These are phyloP conservation scores for Globisporangium canariense DNA, from an alignment of 352 stramenopile species.

Conservation along the genomic window DNA sequence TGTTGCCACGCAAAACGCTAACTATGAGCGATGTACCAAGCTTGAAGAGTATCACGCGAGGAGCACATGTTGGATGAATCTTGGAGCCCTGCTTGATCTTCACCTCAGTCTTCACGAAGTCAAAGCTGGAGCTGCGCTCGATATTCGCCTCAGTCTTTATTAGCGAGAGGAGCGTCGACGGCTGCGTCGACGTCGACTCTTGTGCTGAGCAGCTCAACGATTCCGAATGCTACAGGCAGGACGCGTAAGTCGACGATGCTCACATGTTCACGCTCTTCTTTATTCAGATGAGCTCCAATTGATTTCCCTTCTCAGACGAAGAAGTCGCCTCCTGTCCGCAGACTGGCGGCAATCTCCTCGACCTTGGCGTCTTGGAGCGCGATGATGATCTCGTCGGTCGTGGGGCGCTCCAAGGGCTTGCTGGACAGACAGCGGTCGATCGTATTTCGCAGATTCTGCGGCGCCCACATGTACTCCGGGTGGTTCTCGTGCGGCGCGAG, in stretches of 20 bases:
- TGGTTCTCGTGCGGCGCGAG: conserved; percentile 45
- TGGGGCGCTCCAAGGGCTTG: conserved; percentile 45
- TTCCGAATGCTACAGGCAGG: neutral
- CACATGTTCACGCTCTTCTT: no score
- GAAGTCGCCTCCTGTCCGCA: conserved; percentile 19
- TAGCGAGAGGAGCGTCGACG: neutral
- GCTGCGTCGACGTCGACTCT: no score
- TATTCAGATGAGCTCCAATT: no score
- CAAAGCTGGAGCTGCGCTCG: neutral
- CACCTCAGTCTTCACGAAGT: neutral
- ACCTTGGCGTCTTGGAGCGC: conserved; percentile 32
- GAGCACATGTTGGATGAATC: no score
- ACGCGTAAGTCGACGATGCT: no score
- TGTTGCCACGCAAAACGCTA: no score
- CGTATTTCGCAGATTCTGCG: conserved; percentile 32
- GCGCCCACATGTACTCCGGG: conserved; percentile 34
- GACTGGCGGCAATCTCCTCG: conserved; percentile 26
- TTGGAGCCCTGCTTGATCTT: neutral
- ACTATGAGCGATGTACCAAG: no score
- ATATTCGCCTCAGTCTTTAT: neutral
- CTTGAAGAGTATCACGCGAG: neutral
- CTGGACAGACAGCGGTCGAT: conserved; percentile 53
- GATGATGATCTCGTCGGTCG: conserved; percentile 43
- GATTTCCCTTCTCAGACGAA: conserved; percentile 10
- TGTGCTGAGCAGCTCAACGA: no score